Evolutionary conservation across 305 asterid species (phyloP).

Genomic region (Rubia balearica): DNA sequence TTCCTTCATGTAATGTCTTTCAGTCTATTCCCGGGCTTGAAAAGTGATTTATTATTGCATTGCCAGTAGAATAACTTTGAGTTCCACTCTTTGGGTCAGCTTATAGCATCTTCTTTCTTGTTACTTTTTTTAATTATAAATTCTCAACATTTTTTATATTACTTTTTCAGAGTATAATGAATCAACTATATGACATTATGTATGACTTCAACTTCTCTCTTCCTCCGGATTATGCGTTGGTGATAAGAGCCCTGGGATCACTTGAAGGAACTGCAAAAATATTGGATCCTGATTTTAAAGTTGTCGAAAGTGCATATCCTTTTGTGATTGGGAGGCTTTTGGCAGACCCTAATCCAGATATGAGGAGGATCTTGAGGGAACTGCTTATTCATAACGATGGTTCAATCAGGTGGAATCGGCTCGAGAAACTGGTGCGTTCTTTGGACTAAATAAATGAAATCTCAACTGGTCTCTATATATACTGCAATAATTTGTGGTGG

Average conservation of each 20-base stretch:
- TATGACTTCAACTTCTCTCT: slow-evolving; percentile 90
- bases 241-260: slow-evolving; percentile 91
- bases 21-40: neutral
- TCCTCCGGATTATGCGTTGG: slow-evolving; percentile 97
- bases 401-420: slow-evolving; percentile 87
- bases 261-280: slow-evolving; percentile 98
- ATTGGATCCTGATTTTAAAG: slow-evolving; percentile 91
- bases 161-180: slow-evolving; percentile 73
- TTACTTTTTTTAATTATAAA: neutral
- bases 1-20: neutral
- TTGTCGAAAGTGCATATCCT: slow-evolving; percentile 97
- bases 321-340: slow-evolving; percentile 87
- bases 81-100: neutral
- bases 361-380: slow-evolving; percentile 92
- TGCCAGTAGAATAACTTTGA: neutral
- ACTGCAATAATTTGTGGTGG: neutral
- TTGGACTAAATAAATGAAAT: slow-evolving; percentile 3
- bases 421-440: slow-evolving; percentile 70
- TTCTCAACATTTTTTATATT: neutral
- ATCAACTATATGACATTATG: slow-evolving; percentile 77
- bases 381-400: slow-evolving; percentile 90
- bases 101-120: neutral
- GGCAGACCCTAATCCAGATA: slow-evolving; percentile 89
- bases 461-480: neutral
- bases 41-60: neutral